Evolutionary conservation across 306 rosid species (phyloP).

Genomic region (Psophocarpus tetragonolobus): DNA sequence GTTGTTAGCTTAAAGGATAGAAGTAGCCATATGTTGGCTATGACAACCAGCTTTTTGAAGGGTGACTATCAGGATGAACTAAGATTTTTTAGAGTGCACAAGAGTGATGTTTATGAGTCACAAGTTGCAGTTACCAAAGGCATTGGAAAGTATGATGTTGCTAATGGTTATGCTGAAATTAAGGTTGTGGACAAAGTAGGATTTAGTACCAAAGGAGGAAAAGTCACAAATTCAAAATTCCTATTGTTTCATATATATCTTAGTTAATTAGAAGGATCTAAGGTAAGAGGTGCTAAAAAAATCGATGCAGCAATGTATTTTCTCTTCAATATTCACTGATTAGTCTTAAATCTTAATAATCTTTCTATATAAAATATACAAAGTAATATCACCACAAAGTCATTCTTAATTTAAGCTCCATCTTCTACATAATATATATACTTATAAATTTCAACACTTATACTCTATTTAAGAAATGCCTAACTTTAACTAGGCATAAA

Average conservation of each 20-base stretch:
- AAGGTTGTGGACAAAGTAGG: slow-evolving; percentile 47
- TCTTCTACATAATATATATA: no score
- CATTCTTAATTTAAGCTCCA: no score
- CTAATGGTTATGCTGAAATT: slow-evolving; percentile 61
- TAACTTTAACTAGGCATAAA: no score
- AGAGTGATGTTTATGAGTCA: slow-evolving; percentile 56
- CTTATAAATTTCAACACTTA: no score
- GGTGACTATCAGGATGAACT: slow-evolving; percentile 50
- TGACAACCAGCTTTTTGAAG: slow-evolving; percentile 46
- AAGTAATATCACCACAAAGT: no score
- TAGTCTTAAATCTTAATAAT: no score
- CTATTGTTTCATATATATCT: slow-evolving; percentile 69
- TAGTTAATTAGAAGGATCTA: slow-evolving; percentile 35
- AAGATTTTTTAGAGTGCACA: slow-evolving; percentile 65
- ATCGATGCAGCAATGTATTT: slow-evolving; percentile 1
- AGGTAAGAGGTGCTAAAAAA: not conserved
- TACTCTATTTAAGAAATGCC: no score
- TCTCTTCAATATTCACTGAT: not conserved
- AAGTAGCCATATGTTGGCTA: slow-evolving; percentile 70
- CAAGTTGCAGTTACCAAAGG: slow-evolving; percentile 88
- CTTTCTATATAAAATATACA: no score
- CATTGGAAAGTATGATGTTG: slow-evolving; percentile 62
- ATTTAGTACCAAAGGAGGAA: slow-evolving; percentile 29
- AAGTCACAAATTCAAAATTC: slow-evolving; percentile 40
- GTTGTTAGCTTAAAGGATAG: slow-evolving; percentile 62